These are phyloP conservation scores for Alternaria rosae DNA, from an alignment of 2,329 filamentous ascomycete genomes.

Conservation along the genomic window DNA sequence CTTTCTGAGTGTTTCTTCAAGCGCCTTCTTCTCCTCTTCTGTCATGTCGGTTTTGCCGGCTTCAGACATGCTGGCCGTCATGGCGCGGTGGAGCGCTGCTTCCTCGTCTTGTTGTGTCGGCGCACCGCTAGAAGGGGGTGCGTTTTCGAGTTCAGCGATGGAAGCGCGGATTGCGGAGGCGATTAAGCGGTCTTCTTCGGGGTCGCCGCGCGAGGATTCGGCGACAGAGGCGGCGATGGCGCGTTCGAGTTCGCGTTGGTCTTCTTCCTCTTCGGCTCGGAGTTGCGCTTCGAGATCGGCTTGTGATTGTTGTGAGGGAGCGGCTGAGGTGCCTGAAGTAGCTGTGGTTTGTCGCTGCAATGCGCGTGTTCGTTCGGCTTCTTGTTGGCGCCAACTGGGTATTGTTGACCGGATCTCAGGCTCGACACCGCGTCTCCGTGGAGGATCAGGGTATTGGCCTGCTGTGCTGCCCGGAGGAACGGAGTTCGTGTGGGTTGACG, in stretches of 20 bases:
- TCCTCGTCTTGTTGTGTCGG: slow-evolving; percentile 51
- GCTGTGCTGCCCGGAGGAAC: slow-evolving; percentile 25
- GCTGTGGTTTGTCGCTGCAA: slow-evolving; percentile 29
- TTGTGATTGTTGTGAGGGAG: slow-evolving; percentile 17
- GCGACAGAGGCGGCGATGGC: slow-evolving; percentile 71
- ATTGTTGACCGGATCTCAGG: slow-evolving; percentile 25
- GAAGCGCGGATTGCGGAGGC: slow-evolving; percentile 78
- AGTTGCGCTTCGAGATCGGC: slow-evolving; percentile 30
- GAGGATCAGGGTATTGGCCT: slow-evolving; percentile 19
- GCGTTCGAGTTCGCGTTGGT: slow-evolving; percentile 71
- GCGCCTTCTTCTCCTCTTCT: slow-evolving; percentile 48
- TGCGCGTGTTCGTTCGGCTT: slow-evolving; percentile 20
- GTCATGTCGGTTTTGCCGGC: slow-evolving; percentile 44
- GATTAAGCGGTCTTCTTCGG: slow-evolving; percentile 72
- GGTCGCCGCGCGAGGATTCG: slow-evolving; percentile 73
- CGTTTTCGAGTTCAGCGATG: slow-evolving; percentile 64
- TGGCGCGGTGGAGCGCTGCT: slow-evolving; percentile 58
- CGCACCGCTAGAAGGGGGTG: slow-evolving; percentile 27
- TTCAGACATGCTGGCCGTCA: slow-evolving; percentile 59
- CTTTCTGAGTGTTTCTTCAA: slow-evolving; percentile 56
- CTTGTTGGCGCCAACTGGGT: slow-evolving; percentile 22
- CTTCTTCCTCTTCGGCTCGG: slow-evolving; percentile 44
- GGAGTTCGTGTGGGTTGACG: slow-evolving; percentile 20
- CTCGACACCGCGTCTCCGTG: slow-evolving; percentile 13
- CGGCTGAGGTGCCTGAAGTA: slow-evolving; percentile 31